Conservation (phyloP, 345 rosid species). For the Rhodomyrtus tomentosa region DNA sequence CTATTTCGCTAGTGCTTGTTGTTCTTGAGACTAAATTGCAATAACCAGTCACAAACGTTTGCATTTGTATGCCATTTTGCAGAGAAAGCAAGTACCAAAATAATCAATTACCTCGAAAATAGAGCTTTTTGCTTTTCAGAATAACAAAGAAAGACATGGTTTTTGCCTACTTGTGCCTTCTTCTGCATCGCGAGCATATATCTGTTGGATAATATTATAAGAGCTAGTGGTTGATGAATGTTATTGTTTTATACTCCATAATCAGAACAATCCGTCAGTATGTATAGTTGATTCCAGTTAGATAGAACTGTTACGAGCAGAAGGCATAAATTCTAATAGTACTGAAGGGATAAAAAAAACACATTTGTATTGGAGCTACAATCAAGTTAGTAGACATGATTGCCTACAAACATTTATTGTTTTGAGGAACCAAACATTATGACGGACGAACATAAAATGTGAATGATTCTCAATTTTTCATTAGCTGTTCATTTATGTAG, state of each 20-base stretch:
- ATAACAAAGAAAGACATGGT: neutral
- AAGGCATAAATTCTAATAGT: neutral
- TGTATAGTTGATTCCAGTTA: neutral
- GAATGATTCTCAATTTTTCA: neutral
- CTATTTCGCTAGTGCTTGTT: neutral
- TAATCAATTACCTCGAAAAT: no score
- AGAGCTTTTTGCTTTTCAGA: no score
- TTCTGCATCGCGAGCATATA: neutral
- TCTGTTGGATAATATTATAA: neutral
- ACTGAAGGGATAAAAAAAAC: neutral
- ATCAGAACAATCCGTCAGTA: neutral
- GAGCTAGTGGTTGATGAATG: neutral
- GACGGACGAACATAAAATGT: neutral
- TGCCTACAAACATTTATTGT: neutral
- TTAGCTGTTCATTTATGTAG: neutral
- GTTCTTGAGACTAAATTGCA: neutral
- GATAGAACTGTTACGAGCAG: neutral
- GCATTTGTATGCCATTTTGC: neutral
- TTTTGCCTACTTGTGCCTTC: neutral
- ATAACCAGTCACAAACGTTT: neutral
- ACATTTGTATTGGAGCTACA: neutral
- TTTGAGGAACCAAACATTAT: neutral
- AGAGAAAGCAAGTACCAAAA: no score
- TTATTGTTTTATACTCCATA: neutral
- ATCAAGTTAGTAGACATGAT: neutral